These are phyloP conservation scores for Zarea fungicola DNA, from an alignment of 2,329 filamentous ascomycete species.

Conservation along the genomic window DNA sequence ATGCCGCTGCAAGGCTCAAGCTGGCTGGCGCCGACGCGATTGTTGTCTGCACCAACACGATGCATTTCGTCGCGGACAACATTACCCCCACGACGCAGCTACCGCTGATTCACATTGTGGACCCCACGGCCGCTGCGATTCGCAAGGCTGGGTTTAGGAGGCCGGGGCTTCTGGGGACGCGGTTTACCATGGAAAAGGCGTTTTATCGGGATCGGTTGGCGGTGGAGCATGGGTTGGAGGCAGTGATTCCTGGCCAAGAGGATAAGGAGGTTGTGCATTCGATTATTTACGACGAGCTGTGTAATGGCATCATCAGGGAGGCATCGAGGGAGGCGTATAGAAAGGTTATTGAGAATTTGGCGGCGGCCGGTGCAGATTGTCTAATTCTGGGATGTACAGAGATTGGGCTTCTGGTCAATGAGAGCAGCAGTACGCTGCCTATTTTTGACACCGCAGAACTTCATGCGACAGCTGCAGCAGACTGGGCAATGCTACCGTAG, in stretches of 20 bases:
- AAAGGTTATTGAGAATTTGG: constrained; percentile 13
- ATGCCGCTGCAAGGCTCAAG: constrained; percentile 16
- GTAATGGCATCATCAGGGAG: constrained; percentile 17
- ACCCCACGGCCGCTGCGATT: constrained; percentile 19
- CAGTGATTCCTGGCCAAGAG: constrained; percentile 12
- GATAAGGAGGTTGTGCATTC: constrained; percentile 15
- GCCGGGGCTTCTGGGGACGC: constrained; percentile 19
- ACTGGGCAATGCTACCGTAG: constrained; percentile 20
- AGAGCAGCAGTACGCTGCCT: constrained; percentile 13
- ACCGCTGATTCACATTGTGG: constrained; percentile 22
- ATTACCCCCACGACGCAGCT: constrained; percentile 14
- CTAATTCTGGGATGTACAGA: constrained; percentile 24
- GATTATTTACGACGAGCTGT: constrained; percentile 21
- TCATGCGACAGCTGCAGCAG: constrained; percentile 20
- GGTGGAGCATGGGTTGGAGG: constrained; percentile 12
- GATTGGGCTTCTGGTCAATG: constrained; percentile 19
- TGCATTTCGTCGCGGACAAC: constrained; percentile 18
- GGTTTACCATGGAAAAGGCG: constrained; percentile 22
- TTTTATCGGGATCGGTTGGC: constrained; percentile 19
- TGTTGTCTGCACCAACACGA: constrained; percentile 23
- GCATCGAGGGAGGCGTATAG: constrained; percentile 15
- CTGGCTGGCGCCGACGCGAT: constrained; percentile 20
- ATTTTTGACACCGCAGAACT: constrained; percentile 22
- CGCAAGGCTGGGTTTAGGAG: constrained; percentile 13
- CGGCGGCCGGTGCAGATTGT: constrained; percentile 16